Evolutionary conservation across 148 eudicot genomes (phyloP).

Genomic region (Amaranthus palmeri): DNA sequence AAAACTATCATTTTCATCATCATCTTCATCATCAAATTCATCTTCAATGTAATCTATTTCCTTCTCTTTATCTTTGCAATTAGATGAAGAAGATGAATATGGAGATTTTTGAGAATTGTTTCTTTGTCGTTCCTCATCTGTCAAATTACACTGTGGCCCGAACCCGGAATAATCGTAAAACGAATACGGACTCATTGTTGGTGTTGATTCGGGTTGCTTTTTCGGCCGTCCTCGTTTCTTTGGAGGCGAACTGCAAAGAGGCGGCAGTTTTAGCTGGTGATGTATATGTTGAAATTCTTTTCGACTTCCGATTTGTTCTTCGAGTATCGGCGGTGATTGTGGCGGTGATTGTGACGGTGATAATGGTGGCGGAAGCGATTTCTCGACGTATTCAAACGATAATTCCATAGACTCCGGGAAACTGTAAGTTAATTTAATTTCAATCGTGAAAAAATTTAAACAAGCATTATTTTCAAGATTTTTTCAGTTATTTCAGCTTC

Average conservation of each 20-base stretch:
- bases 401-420: constrained; percentile 30
- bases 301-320: constrained; percentile 3
- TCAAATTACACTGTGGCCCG: constrained; percentile 56
- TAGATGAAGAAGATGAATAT: too few relatives aligned
- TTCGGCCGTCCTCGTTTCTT: constrained; percentile 39
- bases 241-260: constrained; percentile 7
- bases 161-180: constrained; percentile 70
- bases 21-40: constrained; percentile 19
- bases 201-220: neutral
- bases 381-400: constrained; percentile 23
- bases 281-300: too few relatives aligned
- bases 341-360: constrained; percentile 16
- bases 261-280: constrained; percentile 5
- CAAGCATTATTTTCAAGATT: too few relatives aligned
- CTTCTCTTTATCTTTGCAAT: too few relatives aligned
- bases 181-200: constrained; percentile 30
- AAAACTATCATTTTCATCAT: constrained; percentile 3
- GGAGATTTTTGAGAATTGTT: too few relatives aligned
- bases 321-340: neutral
- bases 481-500: too few relatives aligned
- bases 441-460: neutral
- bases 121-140: constrained; percentile 32
- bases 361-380: neutral
- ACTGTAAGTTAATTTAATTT: constrained; percentile 8
- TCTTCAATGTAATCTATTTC: constrained; percentile 28